Conservation (phyloP, 257 asterid genomes). For the Leptodermis oblonga region DNA sequence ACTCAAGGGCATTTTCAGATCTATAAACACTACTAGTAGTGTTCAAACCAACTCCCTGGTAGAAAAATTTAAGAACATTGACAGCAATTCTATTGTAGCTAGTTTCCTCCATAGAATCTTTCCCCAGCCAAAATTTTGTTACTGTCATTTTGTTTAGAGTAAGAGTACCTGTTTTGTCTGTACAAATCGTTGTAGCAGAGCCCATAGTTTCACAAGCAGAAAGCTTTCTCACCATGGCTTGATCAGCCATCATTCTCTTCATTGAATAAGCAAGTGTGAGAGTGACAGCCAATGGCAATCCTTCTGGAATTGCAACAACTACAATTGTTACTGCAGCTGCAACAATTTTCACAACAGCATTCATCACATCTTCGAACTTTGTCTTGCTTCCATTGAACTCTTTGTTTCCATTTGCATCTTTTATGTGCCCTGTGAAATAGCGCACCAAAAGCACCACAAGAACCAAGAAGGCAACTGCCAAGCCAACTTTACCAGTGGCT, state of each 20-base stretch:
- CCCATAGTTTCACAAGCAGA: conserved; percentile 55
- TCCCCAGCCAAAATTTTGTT: conserved; percentile 39
- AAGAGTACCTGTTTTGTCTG: conserved; percentile 50
- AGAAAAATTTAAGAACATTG: conserved; percentile 28
- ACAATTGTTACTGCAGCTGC: conserved; percentile 47
- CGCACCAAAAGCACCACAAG: conserved; percentile 39
- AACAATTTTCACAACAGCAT: conserved; percentile 37
- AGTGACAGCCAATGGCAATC: conserved; percentile 49
- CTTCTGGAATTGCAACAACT: conserved; percentile 57
- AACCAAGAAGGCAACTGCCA: conserved; percentile 39
- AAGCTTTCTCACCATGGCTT: conserved; percentile 55
- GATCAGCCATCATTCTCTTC: conserved; percentile 56
- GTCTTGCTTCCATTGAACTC: conserved; percentile 33
- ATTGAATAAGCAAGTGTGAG: conserved; percentile 55
- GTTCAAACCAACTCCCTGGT: conserved; percentile 42
- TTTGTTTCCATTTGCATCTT: conserved; percentile 28
- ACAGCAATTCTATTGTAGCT: conserved; percentile 13
- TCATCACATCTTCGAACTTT: conserved; percentile 32
- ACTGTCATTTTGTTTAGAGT: conserved; percentile 45
- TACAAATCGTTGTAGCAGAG: conserved; percentile 48
- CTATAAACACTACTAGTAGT: conserved; percentile 43
- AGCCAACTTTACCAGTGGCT: conserved; percentile 41
- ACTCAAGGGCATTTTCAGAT: conserved; percentile 28
- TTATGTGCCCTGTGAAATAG: conserved; percentile 40
- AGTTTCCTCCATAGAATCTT: conserved; percentile 11